These are phyloP conservation scores for Gnetum montanum DNA, from an alignment of 75 land plant genomes.

Conservation along the genomic window DNA sequence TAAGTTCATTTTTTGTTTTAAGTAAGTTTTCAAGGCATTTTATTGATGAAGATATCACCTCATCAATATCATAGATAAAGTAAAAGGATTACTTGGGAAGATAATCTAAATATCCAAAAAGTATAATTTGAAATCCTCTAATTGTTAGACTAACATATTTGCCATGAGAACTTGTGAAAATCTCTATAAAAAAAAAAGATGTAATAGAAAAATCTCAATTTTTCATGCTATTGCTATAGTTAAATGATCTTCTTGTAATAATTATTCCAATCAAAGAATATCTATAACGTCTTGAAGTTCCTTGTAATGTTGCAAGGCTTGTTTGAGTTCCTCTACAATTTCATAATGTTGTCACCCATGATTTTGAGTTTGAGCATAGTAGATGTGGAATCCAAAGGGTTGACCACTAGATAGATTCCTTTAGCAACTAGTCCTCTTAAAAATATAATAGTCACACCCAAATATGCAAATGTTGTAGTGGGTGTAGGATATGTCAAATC, in stretches of 20 bases:
- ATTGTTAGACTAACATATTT: background rate
- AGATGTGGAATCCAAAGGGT: slow-evolving; percentile 32
- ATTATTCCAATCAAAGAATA: background rate
- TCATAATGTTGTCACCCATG: background rate
- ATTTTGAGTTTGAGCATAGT: slow-evolving; percentile 19
- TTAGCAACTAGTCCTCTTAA: slow-evolving; percentile 2
- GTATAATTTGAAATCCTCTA: no score
- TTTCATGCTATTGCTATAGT: background rate
- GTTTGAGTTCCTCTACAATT: background rate
- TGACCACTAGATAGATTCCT: slow-evolving; percentile 29
- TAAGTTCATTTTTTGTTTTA: background rate
- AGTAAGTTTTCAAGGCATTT: background rate
- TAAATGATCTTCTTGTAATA: background rate
- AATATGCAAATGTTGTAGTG: slow-evolving; percentile 6
- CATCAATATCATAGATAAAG: background rate
- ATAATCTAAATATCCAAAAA: background rate
- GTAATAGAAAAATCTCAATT: background rate
- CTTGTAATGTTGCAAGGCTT: background rate
- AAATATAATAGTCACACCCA: background rate
- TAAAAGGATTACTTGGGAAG: background rate
- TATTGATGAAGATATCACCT: background rate
- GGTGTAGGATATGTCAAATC: slow-evolving; percentile 5
- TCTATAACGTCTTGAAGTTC: background rate
- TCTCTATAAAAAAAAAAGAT: background rate
- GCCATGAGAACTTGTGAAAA: background rate